Conservation (phyloP, 257 asterid genomes). For the Salvia miltiorrhiza region DNA sequence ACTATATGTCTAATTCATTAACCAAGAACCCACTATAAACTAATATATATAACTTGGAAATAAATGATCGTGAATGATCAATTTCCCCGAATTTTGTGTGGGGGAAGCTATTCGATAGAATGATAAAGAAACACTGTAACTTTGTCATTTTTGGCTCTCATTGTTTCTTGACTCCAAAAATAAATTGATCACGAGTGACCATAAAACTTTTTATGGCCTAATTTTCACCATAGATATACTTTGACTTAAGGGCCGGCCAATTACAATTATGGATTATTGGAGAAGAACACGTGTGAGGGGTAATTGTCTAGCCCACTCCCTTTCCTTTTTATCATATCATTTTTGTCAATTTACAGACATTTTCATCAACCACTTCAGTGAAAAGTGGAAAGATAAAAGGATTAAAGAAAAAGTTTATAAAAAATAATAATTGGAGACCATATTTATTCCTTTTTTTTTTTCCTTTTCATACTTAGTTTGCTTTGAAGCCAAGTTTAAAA, state of each 20-base stretch:
- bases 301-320: constrained; percentile 30
- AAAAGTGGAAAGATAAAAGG: constrained; percentile 26
- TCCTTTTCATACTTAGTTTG: constrained; percentile 26
- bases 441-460: constrained; percentile 1
- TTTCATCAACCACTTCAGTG: constrained; percentile 40
- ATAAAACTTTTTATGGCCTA: constrained; percentile 7
- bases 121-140: neutral
- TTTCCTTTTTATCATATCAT: constrained; percentile 28
- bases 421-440: constrained; percentile 25
- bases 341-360: constrained; percentile 37
- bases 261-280: constrained; percentile 25
- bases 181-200: constrained; percentile 17
- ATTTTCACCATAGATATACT: constrained; percentile 7
- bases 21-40: too few relatives aligned
- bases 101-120: neutral
- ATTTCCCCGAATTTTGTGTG: neutral
- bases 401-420: constrained; percentile 20
- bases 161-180: constrained; percentile 20
- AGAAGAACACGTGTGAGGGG: constrained; percentile 38
- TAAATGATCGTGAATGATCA: too few relatives aligned
- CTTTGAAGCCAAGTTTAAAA: constrained; percentile 38
- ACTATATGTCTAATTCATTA: too few relatives aligned
- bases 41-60: too few relatives aligned
- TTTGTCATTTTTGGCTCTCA: constrained; percentile 8
- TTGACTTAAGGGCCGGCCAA: constrained; percentile 12